Evolutionary conservation across 2,329 filamentous ascomycete genomes (phyloP).

Genomic region (Fusarium pseudoanthophilum): DNA sequence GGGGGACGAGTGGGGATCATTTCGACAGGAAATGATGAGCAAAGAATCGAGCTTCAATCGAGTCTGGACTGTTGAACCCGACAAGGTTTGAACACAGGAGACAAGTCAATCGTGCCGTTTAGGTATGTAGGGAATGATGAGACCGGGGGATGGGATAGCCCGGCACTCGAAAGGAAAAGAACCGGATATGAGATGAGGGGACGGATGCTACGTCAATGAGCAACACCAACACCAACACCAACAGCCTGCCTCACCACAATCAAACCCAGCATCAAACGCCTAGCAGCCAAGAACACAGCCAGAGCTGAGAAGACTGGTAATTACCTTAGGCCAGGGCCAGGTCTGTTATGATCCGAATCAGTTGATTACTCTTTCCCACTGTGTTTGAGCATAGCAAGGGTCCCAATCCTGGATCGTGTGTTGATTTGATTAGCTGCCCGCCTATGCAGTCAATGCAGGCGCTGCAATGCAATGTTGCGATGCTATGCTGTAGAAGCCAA

Average conservation of each 20-base stretch:
- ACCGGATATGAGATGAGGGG: neutral
- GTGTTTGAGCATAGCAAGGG: slow-evolving; percentile 41
- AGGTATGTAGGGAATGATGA: slow-evolving; percentile 1
- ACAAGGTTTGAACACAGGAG: slow-evolving; percentile 24
- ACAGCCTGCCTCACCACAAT: slow-evolving; percentile 6
- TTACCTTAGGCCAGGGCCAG: slow-evolving; percentile 21
- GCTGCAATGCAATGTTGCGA: neutral
- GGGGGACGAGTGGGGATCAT: slow-evolving; percentile 6
- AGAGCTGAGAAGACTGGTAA: slow-evolving; percentile 26
- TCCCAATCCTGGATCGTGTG: slow-evolving; percentile 9
- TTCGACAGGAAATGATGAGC: slow-evolving; percentile 23
- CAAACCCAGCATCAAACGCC: slow-evolving; percentile 3
- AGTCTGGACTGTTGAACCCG: slow-evolving; percentile 9
- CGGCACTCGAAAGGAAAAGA: slow-evolving; percentile 6
- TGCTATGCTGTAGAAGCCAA: neutral
- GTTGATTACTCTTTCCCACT: slow-evolving; percentile 38
- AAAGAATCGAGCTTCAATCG: neutral
- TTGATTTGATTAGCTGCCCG: slow-evolving; percentile 26
- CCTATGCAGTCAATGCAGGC: slow-evolving; percentile 9
- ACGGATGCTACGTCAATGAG: slow-evolving; percentile 1
- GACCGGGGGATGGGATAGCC: slow-evolving; percentile 16
- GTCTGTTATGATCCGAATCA: slow-evolving; percentile 4
- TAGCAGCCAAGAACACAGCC: neutral
- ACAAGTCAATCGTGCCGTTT: slow-evolving; percentile 22
- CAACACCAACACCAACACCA: slow-evolving; percentile 4